Percentiles rank a stretch among this genome's conserved stretches.
Conservation (phyloP, 441 rosid genomes). For the Adansonia gregorii region DNA sequence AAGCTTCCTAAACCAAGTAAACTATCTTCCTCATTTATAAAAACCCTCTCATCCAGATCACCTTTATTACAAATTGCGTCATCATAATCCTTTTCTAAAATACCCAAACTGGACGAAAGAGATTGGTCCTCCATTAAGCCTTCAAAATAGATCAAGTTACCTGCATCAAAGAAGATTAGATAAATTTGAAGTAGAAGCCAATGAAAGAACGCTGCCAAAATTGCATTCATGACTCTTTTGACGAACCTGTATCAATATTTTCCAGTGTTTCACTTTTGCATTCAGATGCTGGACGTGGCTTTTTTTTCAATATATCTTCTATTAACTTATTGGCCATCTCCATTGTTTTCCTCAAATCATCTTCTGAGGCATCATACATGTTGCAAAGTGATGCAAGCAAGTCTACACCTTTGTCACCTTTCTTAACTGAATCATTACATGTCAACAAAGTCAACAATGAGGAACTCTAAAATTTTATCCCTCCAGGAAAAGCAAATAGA, state of each 20-base stretch:
- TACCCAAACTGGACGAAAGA: constrained; percentile 56
- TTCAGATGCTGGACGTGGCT: constrained; percentile 63
- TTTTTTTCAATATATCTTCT: constrained; percentile 63
- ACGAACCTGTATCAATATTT: constrained; percentile 64
- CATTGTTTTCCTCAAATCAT: constrained; percentile 67
- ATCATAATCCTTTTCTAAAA: constrained; percentile 73
- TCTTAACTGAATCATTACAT: constrained; percentile 63
- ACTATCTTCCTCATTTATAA: constrained; percentile 81
- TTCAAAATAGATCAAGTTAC: constrained; percentile 82
- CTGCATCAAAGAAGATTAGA: constrained; percentile 49
- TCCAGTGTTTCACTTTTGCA: constrained; percentile 63
- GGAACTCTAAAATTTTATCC: not conserved
- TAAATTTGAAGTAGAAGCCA: constrained; percentile 23
- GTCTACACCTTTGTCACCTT: constrained; percentile 71
- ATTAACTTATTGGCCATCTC: constrained; percentile 68
- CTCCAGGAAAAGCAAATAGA: not conserved
- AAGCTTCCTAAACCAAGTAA: constrained; percentile 80
- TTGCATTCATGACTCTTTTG: constrained; percentile 2
- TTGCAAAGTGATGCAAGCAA: constrained; percentile 86
- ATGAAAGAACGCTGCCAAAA: constrained; percentile 12
- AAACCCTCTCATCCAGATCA: constrained; percentile 86
- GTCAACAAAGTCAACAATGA: constrained; percentile 20
- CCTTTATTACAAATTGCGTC: constrained; percentile 62
- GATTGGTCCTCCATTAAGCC: constrained; percentile 80
- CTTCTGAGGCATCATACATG: constrained; percentile 77